A percentile compares a stretch with the other conserved stretches of the same genome.
phyloP scores from a whole-genome alignment of 345 rosid species.

The Carallia brachiata region DNA sequence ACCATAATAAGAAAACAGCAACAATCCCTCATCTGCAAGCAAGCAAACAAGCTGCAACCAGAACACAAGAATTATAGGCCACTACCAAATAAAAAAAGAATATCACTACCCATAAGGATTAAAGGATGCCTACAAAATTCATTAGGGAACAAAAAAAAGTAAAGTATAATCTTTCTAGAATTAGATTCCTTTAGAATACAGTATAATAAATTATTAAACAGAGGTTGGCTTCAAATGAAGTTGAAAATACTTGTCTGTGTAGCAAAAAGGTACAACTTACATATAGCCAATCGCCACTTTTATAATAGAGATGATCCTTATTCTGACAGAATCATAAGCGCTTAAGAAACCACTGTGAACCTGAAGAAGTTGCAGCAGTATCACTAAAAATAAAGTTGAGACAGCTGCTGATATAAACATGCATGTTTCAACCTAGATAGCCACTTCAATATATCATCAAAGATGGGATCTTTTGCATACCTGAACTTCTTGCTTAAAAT shows the following conservation, averaged over 20 bases:
- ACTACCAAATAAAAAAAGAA: too few relatives aligned
- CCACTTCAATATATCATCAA: neutral
- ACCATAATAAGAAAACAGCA: too few relatives aligned
- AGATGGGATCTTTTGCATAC: slow-evolving; percentile 32
- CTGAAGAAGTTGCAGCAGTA: slow-evolving; percentile 40
- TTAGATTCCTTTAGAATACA: neutral
- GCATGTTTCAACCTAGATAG: neutral
- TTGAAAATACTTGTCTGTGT: neutral
- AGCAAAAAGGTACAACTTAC: slow-evolving; percentile 44
- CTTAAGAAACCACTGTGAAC: slow-evolving; percentile 88
- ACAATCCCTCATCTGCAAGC: too few relatives aligned
- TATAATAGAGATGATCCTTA: slow-evolving; percentile 69
- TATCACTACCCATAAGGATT: too few relatives aligned
- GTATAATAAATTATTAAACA: neutral
- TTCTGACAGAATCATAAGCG: slow-evolving; percentile 89
- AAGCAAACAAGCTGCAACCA: too few relatives aligned
- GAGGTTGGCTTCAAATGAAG: neutral
- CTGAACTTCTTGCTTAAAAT: slow-evolving; percentile 91
- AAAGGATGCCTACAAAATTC: too few relatives aligned
- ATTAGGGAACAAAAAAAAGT: too few relatives aligned
- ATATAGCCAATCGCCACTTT: slow-evolving; percentile 57
- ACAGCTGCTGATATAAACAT: neutral
- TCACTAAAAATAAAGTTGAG: slow-evolving; percentile 1
- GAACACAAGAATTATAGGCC: too few relatives aligned
- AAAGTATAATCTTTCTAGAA: too few relatives aligned